A percentile compares a stretch with the other conserved stretches of the same genome.
These are phyloP conservation scores for Dillenia turbinata DNA, from an alignment of 164 flowering plant genomes.

Conservation along the genomic window DNA sequence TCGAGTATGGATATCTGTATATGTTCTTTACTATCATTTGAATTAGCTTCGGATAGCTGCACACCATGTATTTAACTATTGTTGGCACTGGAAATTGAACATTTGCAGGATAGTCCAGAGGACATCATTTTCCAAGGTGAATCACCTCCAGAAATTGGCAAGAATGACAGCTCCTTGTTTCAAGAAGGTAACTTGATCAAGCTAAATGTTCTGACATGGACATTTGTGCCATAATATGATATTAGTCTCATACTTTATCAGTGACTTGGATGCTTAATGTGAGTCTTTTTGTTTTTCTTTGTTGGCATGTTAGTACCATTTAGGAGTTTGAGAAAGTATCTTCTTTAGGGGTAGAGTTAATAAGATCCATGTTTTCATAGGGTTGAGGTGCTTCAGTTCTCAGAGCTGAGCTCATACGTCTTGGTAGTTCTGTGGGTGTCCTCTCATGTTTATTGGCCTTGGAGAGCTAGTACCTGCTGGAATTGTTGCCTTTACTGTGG, in stretches of 20 bases:
- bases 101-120: conserved; percentile 35
- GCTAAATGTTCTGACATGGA: not conserved
- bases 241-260: too few species aligned
- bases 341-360: conserved; percentile 4
- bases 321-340: conserved; percentile 13
- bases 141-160: conserved; percentile 11
- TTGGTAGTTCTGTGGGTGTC: conserved; percentile 1
- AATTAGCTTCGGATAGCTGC: too few species aligned
- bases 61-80: too few species aligned
- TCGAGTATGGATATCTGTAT: too few species aligned
- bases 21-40: too few species aligned
- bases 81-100: too few species aligned
- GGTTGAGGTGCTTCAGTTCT: conserved; percentile 7
- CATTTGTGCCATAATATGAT: not conserved
- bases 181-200: conserved; percentile 26
- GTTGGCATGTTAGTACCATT: conserved; percentile 1
- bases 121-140: conserved; percentile 19
- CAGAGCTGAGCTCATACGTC: conserved; percentile 6
- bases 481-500: conserved; percentile 21
- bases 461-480: conserved; percentile 13
- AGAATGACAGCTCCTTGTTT: conserved; percentile 13
- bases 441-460: conserved; percentile 9
- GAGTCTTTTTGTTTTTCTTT: not conserved
- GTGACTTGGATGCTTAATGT: not conserved
- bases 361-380: conserved; percentile 7